Evolutionary conservation across 1,284 basidiomycete genomes (phyloP).

Genomic region (Trichosporon inkin): DNA sequence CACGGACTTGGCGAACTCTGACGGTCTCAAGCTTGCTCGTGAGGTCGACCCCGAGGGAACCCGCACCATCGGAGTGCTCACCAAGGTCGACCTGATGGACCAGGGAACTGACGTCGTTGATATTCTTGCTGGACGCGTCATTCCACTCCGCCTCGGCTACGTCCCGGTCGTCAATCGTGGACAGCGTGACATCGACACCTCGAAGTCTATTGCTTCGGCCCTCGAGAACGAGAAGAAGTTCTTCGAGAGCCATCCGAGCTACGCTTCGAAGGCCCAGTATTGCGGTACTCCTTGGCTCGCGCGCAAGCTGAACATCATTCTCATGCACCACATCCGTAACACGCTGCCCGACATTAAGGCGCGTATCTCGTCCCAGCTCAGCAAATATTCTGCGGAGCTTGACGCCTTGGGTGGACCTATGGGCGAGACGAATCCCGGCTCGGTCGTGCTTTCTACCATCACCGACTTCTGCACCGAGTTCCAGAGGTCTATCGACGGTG

Average conservation of each 20-base stretch:
- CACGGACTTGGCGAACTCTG: conserved; percentile 95
- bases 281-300: conserved; percentile 98
- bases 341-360: conserved; percentile 96
- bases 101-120: conserved; percentile 95
- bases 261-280: conserved; percentile 88
- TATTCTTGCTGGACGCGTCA: conserved; percentile 91
- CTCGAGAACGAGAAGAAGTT: conserved; percentile 85
- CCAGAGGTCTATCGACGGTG: conserved; percentile 93
- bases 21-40: conserved; percentile 91
- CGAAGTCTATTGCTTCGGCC: conserved; percentile 76
- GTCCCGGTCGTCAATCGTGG: conserved; percentile 97
- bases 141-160: conserved; percentile 90
- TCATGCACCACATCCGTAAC: conserved; percentile 96
- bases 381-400: conserved; percentile 82
- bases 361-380: conserved; percentile 78
- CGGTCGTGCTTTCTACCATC: conserved; percentile 88
- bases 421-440: conserved; percentile 77
- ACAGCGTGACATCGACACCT: conserved; percentile 88
- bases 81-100: conserved; percentile 98
- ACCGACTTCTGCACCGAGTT: conserved; percentile 97
- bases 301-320: conserved; percentile 93
- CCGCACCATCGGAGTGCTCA: conserved; percentile 94
- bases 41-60: conserved; percentile 94
- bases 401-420: conserved; percentile 77
- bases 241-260: conserved; percentile 89